A percentile compares a stretch with the other conserved stretches of the same genome.
These are phyloP conservation scores for Ogataea dorogensis DNA, from an alignment of 805 yeast species.

Conservation along the genomic window DNA sequence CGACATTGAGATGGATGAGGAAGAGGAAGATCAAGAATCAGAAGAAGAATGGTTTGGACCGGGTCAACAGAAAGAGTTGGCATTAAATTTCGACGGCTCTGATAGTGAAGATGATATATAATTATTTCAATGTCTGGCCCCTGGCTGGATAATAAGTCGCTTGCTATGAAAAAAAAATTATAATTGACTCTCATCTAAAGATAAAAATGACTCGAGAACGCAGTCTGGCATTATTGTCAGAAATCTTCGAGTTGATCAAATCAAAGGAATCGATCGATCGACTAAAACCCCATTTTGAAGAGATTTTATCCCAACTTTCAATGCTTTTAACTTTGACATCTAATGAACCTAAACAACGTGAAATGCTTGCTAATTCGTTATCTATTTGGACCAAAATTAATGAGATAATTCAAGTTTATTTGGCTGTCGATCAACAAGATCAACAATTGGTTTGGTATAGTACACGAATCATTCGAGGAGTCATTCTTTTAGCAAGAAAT, in stretches of 20 bases:
- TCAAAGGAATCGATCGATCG: background rate
- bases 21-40: constrained; percentile 24
- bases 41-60: constrained; percentile 39
- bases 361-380: constrained; percentile 20
- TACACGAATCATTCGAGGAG: constrained; percentile 23
- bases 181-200: constrained; percentile 1
- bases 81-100: constrained; percentile 35
- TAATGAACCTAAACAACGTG: constrained; percentile 14
- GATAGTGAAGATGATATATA: constrained; percentile 33
- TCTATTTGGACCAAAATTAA: constrained; percentile 24
- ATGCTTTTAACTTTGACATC: constrained; percentile 16
- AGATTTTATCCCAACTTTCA: constrained; percentile 16
- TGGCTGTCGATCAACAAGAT: background rate
- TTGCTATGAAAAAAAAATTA: background rate
- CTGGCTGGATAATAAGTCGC: background rate
- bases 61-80: constrained; percentile 29
- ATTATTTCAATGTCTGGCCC: no score
- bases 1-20: constrained; percentile 30
- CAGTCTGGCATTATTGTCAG: constrained; percentile 20
- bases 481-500: constrained; percentile 24
- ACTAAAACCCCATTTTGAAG: constrained; percentile 7
- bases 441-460: constrained; percentile 8
- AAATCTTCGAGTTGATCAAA: constrained; percentile 11
- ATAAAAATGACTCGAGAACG: constrained; percentile 17
- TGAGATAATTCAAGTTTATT: constrained; percentile 11